Evolutionary conservation across 2,329 filamentous ascomycete species (phyloP), one percentile per base, ranked within the genome.

Genomic region (Epichloe elymi): DNA sequence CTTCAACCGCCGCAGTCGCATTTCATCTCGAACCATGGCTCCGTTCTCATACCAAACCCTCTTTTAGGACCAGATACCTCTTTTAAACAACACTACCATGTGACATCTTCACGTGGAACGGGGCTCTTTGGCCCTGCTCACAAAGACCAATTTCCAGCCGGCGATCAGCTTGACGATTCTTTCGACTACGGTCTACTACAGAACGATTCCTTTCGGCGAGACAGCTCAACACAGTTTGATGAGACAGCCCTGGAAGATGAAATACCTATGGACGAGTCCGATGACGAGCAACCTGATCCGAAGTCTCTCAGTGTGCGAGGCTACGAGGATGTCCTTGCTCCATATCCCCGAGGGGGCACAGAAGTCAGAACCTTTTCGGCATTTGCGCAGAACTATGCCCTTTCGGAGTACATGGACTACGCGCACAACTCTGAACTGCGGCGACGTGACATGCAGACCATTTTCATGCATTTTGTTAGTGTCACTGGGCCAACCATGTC

Each of bases 391-490:
- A 71, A 72, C 37, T 68, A 74, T 50, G 70, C 75, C 35, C 71
- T 89, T 44, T 74, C 80, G 14, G 80, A 77, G 2, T 89, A 90
- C 58, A 74, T 75, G 40, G 83, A 85, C 5, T 79, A 80, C 1
- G 75, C 80, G 4, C 69, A 75, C 20, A 79, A 79, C 35, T 84
- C 83, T 39, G 90, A 93, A 35, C 70, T 96, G 30, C 86, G 83
- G 58, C 88, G 96, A 56, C 78, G 81, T 3, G 83, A 85, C 56
- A 91, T 88, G 11, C 84, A 88, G 14, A 78, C 83, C 33, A 82
- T 95, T 6, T 97, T 97, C 64, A 85, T 85, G 65, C 89, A 97
- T 66, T 97, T 96, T 64, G 82, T 97, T 45, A 85, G 88, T 58
- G 85, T 93, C 6, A 95, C 89, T 2, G 90, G 85, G 0, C 87